phyloP scores from a whole-genome alignment of 2,329 filamentous ascomycete species.

The Aspergillus glaucus region DNA sequence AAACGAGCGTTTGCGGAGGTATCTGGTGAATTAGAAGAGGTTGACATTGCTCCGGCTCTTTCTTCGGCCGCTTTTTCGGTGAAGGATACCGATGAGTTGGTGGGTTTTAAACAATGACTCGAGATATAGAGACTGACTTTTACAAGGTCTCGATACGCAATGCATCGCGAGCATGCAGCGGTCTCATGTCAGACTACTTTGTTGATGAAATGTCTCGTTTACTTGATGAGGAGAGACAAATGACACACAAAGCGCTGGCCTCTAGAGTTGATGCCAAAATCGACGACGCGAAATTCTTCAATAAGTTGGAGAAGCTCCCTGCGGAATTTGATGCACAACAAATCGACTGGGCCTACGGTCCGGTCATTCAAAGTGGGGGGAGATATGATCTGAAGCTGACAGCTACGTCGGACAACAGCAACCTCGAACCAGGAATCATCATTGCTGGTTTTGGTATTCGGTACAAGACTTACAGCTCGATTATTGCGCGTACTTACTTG shows the following conservation, averaged over 20 bases:
- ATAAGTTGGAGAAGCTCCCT: conserved; percentile 72
- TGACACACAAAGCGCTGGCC: conserved; percentile 81
- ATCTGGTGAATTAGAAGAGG: conserved; percentile 79
- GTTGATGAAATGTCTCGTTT: conserved; percentile 97
- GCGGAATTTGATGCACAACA: conserved; percentile 80
- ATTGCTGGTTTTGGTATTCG: conserved; percentile 84
- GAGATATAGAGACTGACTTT: conserved; percentile 6
- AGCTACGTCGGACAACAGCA: conserved; percentile 71
- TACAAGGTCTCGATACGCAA: conserved; percentile 77
- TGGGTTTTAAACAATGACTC: conserved; percentile 28
- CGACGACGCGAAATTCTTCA: conserved; percentile 91
- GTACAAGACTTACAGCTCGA: conserved; percentile 92
- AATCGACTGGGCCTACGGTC: conserved; percentile 89
- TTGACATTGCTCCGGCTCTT: conserved; percentile 76
- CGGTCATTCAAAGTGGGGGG: conserved; percentile 89
- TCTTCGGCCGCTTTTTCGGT: conserved; percentile 79
- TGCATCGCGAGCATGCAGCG: conserved; percentile 87
- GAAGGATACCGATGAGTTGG: conserved; percentile 90
- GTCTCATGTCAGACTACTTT: conserved; percentile 92
- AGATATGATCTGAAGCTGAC: conserved; percentile 85
- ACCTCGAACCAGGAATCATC: conserved; percentile 86
- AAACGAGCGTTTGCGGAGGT: conserved; percentile 72
- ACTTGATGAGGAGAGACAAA: conserved; percentile 93
- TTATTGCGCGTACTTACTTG: conserved; percentile 87
- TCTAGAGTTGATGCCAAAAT: conserved; percentile 86